Evolutionary conservation across 768 basidiomycete genomes (phyloP).

Genomic region (Leccinum aurantiacum): DNA sequence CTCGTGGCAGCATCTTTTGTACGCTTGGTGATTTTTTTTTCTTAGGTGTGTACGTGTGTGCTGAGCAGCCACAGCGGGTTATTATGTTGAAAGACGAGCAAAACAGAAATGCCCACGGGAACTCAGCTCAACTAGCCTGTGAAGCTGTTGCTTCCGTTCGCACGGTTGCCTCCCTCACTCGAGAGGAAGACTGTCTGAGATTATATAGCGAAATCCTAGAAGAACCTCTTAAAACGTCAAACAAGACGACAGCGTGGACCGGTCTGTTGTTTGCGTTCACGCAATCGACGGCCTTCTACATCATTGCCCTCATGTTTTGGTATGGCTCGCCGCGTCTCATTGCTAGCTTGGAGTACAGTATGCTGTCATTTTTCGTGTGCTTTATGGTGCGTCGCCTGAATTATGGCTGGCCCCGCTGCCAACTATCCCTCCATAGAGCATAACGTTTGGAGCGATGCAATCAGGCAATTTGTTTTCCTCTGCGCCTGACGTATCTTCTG

Average conservation of each 20-base stretch:
- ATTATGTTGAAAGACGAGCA: conserved; percentile 85
- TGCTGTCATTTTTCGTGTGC: conserved; percentile 75
- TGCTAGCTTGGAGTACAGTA: conserved; percentile 50
- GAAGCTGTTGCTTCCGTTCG: conserved; percentile 89
- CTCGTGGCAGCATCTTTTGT: conserved; percentile 79
- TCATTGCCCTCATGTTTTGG: conserved; percentile 85
- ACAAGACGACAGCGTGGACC: conserved; percentile 60
- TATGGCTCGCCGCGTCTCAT: conserved; percentile 68
- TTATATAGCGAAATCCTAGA: conserved; percentile 72
- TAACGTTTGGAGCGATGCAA: conserved; percentile 82
- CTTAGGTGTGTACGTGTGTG: conserved; percentile 4
- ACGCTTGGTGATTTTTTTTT: conserved; percentile 53
- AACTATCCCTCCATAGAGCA: conserved; percentile 43
- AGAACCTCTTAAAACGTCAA: conserved; percentile 63
- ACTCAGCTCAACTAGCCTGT: conserved; percentile 85
- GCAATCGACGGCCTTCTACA: conserved; percentile 72
- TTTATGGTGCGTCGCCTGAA: conserved; percentile 62
- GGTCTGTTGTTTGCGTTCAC: conserved; percentile 70
- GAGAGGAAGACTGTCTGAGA: conserved; percentile 78
- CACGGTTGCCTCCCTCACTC: conserved; percentile 85
- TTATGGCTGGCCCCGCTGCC: neutral
- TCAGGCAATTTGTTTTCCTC: conserved; percentile 83
- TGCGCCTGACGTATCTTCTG: conserved; percentile 87
- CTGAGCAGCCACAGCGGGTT: conserved; percentile 49
- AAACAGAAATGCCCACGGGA: conserved; percentile 78